These are phyloP conservation scores for Rutidosis leptorrhynchoides DNA, from an alignment of 129 eudicot species.

Conservation along the genomic window DNA sequence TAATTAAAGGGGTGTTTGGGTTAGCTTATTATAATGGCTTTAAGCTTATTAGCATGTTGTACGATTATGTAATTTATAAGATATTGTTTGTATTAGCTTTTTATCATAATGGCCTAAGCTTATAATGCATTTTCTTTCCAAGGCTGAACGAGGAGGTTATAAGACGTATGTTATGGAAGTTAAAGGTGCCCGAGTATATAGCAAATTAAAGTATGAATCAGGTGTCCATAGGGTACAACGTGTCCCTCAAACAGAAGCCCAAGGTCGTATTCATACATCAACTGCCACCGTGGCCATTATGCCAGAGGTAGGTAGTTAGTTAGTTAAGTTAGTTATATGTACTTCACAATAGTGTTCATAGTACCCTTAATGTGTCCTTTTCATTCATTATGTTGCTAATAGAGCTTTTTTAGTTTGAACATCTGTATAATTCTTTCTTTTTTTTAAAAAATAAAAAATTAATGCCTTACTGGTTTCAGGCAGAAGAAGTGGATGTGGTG, in stretches of 20 bases:
- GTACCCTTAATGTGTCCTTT: no score
- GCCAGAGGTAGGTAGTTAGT: conserved; percentile 76
- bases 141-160: conserved; percentile 98
- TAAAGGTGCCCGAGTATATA: conserved; percentile 86
- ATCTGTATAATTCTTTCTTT: no score
- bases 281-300: conserved; percentile 98
- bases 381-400: no score
- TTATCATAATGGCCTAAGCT: no score
- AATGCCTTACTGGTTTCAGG: conserved; percentile 54
- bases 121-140: conserved; percentile 18
- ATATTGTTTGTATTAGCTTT: no score
- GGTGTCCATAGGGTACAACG: conserved; percentile 99
- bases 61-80: no score
- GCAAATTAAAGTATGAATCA: conserved; percentile 95
- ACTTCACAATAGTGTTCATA: not conserved
- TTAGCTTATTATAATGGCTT: no score
- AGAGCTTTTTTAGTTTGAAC: no score
- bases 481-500: conserved; percentile 92
- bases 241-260: conserved; percentile 97
- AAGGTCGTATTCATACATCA: conserved; percentile 99
- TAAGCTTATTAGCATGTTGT: no score
- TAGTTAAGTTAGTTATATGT: not conserved
- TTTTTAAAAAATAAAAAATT: no score
- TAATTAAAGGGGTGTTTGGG: no score
- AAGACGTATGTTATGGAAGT: conserved; percentile 97